Base-by-base conservation (phyloP, 2,329 filamentous ascomycete genomes). In the Venturia nashicola region DNA sequence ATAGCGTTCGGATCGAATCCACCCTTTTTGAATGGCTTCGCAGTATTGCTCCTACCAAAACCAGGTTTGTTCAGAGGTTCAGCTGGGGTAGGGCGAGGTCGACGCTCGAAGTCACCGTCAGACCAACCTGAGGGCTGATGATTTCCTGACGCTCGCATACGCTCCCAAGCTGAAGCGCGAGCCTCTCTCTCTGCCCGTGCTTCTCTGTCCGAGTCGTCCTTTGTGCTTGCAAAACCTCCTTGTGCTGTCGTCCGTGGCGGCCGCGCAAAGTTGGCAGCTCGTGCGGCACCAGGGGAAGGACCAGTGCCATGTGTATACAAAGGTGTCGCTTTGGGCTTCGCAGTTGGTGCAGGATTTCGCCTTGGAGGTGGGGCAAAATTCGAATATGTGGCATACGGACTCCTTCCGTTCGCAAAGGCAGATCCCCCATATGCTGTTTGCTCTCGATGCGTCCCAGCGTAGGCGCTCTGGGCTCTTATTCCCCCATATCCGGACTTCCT, bases 121-220 rank as follows among this genome's bases (percentile, higher is more conserved):
- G 62, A 64, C 54, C 54, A 64, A 27, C 27, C 27, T 27, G 27
- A 27, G 14, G 55, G 27, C 34, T 42, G 55, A n/a, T 16, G 51
- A 36, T 36, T 57, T 34, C 51, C 51, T 57, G 76, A 77, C 72
- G 62, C 74, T 69, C 46, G 27, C 59, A 61, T 62, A 16, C 32
- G 75, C 75, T 64, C 75, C 71, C 11, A 76, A 70, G 63, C 76
- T 72, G 61, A 75, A 74, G 64, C 72, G 72, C 39, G 73, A 61
- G 32, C 70, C 68, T 59, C 70, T 68, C 43, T 70, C 23, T 72
- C 67, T 27, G 27, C 12, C 32, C 51, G 27, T 8, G 27, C 51
- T 32, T 57, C 51, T 9, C 51, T 34, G 2, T 57, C 51, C 14
- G 51, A 57, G 18, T 57, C 51, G 51, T 73, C 71, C 61, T 70